phyloP scores from a whole-genome alignment of 2,329 filamentous ascomycete species.

The Sarocladiaceae sp. region DNA sequence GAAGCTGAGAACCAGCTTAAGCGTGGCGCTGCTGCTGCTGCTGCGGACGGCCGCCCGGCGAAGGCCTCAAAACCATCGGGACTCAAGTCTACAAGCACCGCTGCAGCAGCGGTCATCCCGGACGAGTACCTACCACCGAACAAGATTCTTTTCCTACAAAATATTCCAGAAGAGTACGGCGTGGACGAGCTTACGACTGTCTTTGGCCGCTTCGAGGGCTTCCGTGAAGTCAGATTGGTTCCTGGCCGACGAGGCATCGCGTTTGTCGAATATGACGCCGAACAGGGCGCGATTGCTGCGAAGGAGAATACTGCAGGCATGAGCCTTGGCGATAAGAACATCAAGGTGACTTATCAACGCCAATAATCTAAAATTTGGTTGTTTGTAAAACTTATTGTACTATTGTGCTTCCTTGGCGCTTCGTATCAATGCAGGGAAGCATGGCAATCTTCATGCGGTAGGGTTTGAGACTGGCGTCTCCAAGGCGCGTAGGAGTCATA shows the following conservation, averaged over 20 bases:
- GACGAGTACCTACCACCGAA: slow-evolving; percentile 97
- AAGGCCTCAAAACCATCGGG: slow-evolving; percentile 58
- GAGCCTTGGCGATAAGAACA: slow-evolving; percentile 66
- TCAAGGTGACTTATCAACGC: slow-evolving; percentile 95
- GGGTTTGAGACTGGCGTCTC: neutral
- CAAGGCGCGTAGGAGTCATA: neutral
- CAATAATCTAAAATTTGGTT: slow-evolving; percentile 46
- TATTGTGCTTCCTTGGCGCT: neutral
- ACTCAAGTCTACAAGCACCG: slow-evolving; percentile 67
- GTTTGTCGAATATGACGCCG: slow-evolving; percentile 92
- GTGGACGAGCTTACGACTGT: slow-evolving; percentile 72
- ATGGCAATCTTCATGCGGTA: neutral
- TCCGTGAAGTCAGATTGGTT: slow-evolving; percentile 86
- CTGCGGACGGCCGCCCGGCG: slow-evolving; percentile 48
- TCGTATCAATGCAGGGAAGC: neutral
- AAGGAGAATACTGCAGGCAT: slow-evolving; percentile 91
- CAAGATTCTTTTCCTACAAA: slow-evolving; percentile 92
- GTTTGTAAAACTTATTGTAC: neutral
- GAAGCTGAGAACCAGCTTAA: slow-evolving; percentile 76
- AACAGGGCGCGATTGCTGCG: slow-evolving; percentile 82
- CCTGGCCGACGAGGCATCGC: slow-evolving; percentile 83
- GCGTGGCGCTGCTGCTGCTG: slow-evolving; percentile 43
- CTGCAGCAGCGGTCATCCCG: slow-evolving; percentile 69
- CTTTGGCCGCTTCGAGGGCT: slow-evolving; percentile 87
- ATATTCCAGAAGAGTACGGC: slow-evolving; percentile 81